Evolutionary conservation across 768 basidiomycete genomes (phyloP).

Genomic region (Coprinopsis cinerea): DNA sequence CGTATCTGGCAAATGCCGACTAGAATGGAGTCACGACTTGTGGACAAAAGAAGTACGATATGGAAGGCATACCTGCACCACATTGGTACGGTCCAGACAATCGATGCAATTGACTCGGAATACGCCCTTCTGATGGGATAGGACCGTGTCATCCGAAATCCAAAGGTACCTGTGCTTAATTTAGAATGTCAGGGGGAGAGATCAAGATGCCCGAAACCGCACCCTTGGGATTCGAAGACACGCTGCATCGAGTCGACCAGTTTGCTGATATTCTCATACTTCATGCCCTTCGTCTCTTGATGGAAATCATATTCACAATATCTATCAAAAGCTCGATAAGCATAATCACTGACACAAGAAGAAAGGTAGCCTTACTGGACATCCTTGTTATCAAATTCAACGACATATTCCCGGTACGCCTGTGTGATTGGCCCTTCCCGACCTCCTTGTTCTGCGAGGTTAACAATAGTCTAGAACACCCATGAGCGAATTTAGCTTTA

Average conservation of each 20-base stretch:
- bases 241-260: slow-evolving; percentile 67
- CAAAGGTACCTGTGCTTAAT: slow-evolving; percentile 60
- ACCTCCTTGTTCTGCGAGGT: slow-evolving; percentile 86
- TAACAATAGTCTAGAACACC: slow-evolving; percentile 62
- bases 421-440: slow-evolving; percentile 79
- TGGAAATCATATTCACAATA: slow-evolving; percentile 92
- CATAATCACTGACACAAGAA: neutral
- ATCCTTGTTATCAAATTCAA: slow-evolving; percentile 49
- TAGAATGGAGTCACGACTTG: slow-evolving; percentile 23
- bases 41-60: neutral
- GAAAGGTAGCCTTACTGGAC: slow-evolving; percentile 39
- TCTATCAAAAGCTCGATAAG: slow-evolving; percentile 19
- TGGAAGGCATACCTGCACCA: slow-evolving; percentile 61
- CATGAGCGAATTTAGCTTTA: neutral
- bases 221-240: slow-evolving; percentile 80
- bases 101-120: slow-evolving; percentile 96
- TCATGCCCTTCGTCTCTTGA: slow-evolving; percentile 91
- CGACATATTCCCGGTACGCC: slow-evolving; percentile 68
- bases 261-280: slow-evolving; percentile 90
- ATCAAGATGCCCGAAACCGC: slow-evolving; percentile 13
- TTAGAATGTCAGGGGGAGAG: neutral
- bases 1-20: slow-evolving; percentile 88
- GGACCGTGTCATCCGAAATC: slow-evolving; percentile 61
- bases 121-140: slow-evolving; percentile 80
- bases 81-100: slow-evolving; percentile 92